Evolutionary conservation across 768 basidiomycete genomes (phyloP).

Genomic region (Mrakia blollopis): DNA sequence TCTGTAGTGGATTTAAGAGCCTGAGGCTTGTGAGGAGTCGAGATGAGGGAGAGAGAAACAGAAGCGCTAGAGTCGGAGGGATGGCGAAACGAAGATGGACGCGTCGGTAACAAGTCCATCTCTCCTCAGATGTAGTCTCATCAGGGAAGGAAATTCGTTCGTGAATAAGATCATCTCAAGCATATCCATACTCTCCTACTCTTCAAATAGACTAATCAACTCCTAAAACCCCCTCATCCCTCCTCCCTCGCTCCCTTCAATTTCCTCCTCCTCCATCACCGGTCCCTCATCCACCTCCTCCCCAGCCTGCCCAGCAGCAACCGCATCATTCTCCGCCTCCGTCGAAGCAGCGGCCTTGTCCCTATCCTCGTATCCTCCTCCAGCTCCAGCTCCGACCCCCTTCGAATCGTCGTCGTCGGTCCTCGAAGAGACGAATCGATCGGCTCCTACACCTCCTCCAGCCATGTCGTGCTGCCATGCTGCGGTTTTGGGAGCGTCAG

Average conservation of each 20-base stretch:
- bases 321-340: neutral
- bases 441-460: neutral
- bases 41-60: no score
- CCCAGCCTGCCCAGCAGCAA: constrained; percentile 7
- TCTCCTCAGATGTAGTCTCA: no score
- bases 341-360: neutral
- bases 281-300: constrained; percentile 6
- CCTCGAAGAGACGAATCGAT: constrained; percentile 4
- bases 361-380: neutral
- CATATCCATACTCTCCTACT: no score
- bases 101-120: no score
- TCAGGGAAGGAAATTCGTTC: no score
- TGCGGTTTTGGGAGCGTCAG: no score
- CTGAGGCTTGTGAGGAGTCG: no score
- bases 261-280: constrained; percentile 5
- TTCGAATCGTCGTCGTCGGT: neutral
- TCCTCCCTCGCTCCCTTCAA: neutral
- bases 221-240: neutral
- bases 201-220: no score
- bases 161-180: no score
- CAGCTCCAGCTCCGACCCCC: neutral
- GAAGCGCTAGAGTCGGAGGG: no score
- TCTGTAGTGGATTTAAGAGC: no score
- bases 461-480: constrained; percentile 11
- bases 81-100: no score